A percentile compares a stretch with the other conserved stretches of the same genome.
Conservation (phyloP, 2,329 filamentous ascomycete species). For the Verticillium albo-atrum region DNA sequence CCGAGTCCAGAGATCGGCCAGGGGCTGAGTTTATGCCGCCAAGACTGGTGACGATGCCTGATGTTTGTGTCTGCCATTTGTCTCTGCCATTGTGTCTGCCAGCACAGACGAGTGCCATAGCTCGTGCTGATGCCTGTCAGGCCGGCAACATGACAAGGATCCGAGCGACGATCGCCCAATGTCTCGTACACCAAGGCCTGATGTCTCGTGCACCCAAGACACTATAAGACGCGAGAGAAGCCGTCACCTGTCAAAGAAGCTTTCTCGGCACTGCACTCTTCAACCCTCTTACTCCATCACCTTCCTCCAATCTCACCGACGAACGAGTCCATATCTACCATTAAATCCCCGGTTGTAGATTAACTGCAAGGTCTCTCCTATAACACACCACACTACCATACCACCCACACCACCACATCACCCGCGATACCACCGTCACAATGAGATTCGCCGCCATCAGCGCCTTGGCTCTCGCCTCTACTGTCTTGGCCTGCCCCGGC, state of each 20-base stretch:
- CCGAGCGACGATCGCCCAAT: too few species aligned
- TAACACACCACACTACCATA: background rate
- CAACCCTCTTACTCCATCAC: background rate
- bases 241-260: background rate
- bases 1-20: background rate
- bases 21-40: background rate
- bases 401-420: too few species aligned
- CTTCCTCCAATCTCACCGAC: background rate
- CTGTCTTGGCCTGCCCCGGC: slow-evolving; percentile 2
- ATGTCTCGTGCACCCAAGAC: background rate
- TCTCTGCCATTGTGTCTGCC: too few species aligned
- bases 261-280: background rate
- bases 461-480: background rate
- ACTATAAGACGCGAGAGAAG: background rate
- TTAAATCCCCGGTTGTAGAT: background rate
- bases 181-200: too few species aligned
- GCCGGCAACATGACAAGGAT: too few species aligned
- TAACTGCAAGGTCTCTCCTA: background rate
- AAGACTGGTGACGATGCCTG: background rate
- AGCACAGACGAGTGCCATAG: too few species aligned
- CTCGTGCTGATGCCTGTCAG: too few species aligned
- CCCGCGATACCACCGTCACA: background rate
- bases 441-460: background rate
- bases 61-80: too few species aligned
- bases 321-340: background rate